Evolutionary conservation across 768 basidiomycete genomes (phyloP).

Genomic region (Lyophyllum semitale): DNA sequence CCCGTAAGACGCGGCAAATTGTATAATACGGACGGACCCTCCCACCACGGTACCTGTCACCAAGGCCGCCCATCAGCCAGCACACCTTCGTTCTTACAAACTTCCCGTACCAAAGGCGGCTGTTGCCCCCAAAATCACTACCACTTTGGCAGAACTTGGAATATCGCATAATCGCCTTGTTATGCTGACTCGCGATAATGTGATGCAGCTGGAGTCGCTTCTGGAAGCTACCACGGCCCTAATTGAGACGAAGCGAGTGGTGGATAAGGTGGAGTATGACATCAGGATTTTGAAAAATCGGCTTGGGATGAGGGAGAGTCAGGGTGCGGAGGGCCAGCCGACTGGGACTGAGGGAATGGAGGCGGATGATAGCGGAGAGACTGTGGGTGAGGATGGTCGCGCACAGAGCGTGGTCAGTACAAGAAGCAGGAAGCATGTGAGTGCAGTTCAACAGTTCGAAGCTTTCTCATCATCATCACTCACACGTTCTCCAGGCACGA

Average conservation of each 20-base stretch:
- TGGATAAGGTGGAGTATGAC: conserved; percentile 88
- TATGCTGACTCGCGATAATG: conserved; percentile 91
- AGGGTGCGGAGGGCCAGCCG: conserved; percentile 34
- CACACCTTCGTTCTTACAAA: conserved; percentile 84
- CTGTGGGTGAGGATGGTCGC: conserved; percentile 50
- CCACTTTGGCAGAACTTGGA: conserved; percentile 76
- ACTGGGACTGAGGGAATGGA: conserved; percentile 46
- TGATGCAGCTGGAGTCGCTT: conserved; percentile 70
- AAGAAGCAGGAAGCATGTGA: conserved; percentile 62
- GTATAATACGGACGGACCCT: conserved; percentile 70
- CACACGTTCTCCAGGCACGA: conserved; percentile 38
- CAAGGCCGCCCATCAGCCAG: conserved; percentile 80
- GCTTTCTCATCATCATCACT: not conserved
- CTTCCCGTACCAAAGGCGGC: conserved; percentile 78
- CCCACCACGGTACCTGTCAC: conserved; percentile 54
- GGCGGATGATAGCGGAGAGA: conserved; percentile 46
- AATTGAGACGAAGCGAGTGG: conserved; percentile 86
- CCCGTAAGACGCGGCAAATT: conserved; percentile 62
- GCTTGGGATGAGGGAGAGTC: conserved; percentile 52
- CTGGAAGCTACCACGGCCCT: conserved; percentile 71
- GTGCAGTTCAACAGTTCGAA: conserved; percentile 24
- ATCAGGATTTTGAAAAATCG: conserved; percentile 69
- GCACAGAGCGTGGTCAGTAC: conserved; percentile 67
- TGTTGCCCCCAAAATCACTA: conserved; percentile 73
- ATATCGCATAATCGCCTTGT: conserved; percentile 75